Conservation (phyloP, 2,329 filamentous ascomycete species). For the Microthyrium microscopicum region DNA sequence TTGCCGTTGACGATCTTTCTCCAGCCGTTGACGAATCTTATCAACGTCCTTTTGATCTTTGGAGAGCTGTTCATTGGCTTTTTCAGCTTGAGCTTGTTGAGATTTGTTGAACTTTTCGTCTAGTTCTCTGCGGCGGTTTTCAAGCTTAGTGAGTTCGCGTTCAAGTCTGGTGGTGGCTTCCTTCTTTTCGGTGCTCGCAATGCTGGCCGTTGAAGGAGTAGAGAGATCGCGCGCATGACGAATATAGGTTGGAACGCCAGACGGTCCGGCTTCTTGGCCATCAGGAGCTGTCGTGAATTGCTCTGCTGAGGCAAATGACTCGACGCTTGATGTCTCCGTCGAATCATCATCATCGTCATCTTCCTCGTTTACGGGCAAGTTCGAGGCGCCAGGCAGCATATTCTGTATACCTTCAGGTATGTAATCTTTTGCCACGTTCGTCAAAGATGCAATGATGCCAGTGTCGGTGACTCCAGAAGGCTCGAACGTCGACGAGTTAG, state of each 20-base stretch:
- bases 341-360: conserved; percentile 4
- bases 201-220: neutral
- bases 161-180: conserved; percentile 20
- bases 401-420: conserved; percentile 13
- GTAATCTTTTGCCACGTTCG: conserved; percentile 16
- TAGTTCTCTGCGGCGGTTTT: conserved; percentile 42
- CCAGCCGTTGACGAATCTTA: conserved; percentile 47
- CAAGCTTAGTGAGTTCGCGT: conserved; percentile 48
- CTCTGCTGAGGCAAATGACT: conserved; percentile 26
- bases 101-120: conserved; percentile 45
- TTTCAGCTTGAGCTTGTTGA: conserved; percentile 32
- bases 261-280: conserved; percentile 8
- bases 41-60: conserved; percentile 34
- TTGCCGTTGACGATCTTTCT: conserved; percentile 45
- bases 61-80: conserved; percentile 14
- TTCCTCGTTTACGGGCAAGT: conserved; percentile 3
- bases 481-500: conserved; percentile 1
- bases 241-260: neutral
- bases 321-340: conserved; percentile 14
- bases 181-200: conserved; percentile 13
- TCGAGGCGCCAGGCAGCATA: conserved; percentile 9
- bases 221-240: neutral
- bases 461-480: conserved; percentile 1
- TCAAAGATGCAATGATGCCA: conserved; percentile 16
- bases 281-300: conserved; percentile 20